Conservation (phyloP, 78 protist species). For the Dictyostelium intermedium region DNA sequence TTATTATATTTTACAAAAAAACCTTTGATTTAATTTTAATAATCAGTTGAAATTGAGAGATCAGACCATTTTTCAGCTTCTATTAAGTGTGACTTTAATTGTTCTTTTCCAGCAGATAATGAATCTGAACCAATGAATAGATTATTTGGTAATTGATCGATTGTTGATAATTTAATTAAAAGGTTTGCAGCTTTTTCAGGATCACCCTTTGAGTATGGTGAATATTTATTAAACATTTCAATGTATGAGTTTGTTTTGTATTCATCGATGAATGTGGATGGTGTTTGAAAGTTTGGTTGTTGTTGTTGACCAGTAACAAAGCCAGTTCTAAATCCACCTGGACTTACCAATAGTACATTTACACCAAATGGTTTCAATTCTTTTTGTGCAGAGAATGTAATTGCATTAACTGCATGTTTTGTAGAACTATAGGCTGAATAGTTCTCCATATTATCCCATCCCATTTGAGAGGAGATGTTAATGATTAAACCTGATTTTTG, state of each 20-base stretch:
- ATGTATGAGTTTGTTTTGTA: background rate
- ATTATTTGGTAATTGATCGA: background rate
- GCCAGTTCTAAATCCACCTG: conserved; percentile 3
- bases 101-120: background rate
- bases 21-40: background rate
- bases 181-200: background rate
- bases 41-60: background rate
- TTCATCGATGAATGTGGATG: background rate
- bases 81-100: background rate
- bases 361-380: background rate
- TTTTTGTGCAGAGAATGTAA: background rate
- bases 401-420: background rate
- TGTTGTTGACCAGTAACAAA: background rate
- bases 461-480: conserved; percentile 16
- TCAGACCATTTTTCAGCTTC: background rate
- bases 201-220: background rate
- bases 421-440: background rate
- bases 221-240: background rate
- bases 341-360: background rate
- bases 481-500: conserved; percentile 16
- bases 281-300: background rate
- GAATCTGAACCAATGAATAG: background rate
- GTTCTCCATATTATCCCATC: background rate
- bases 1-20: background rate
- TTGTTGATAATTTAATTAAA: background rate